Conservation (phyloP, 192 early-diverging fungal genomes). For the Paraglomus occultum region DNA sequence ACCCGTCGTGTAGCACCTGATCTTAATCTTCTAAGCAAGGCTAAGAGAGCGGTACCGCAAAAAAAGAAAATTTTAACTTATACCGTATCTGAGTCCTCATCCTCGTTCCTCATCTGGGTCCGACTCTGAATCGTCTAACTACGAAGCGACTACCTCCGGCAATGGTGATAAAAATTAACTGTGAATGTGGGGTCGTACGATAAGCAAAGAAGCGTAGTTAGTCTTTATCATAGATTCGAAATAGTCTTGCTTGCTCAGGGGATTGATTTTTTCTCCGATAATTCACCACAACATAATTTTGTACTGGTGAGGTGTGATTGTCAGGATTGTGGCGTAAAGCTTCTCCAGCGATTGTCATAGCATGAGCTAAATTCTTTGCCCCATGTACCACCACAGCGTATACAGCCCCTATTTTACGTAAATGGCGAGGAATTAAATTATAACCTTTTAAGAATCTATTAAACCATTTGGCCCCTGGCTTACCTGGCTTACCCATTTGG, state of each 20-base stretch:
- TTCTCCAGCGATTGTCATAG: constrained; percentile 18
- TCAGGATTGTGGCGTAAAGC: constrained; percentile 1
- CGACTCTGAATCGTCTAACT: too few species aligned
- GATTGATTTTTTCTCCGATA: neutral
- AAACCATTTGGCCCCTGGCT: constrained; percentile 7
- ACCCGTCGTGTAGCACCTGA: constrained; percentile 22
- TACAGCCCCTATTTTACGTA: constrained; percentile 13
- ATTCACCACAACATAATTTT: constrained; percentile 26
- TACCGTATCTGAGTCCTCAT: too few species aligned
- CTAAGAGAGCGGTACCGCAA: too few species aligned
- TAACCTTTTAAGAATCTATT: constrained; percentile 23
- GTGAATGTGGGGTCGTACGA: too few species aligned
- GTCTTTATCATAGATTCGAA: constrained; percentile 5
- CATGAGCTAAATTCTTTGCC: constrained; percentile 21
- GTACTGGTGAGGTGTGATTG: neutral
- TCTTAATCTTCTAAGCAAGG: constrained; percentile 19
- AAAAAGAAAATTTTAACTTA: too few species aligned
- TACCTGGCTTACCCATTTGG: neutral
- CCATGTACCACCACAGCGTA: constrained; percentile 15
- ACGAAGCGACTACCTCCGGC: too few species aligned
- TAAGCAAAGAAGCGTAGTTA: neutral
- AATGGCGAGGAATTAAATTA: constrained; percentile 18
- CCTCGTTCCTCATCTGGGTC: too few species aligned
- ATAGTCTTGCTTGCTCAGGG: neutral
- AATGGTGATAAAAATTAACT: too few species aligned